Percentiles rank a stretch among this genome's conserved stretches.
Conservation (phyloP, 352 stramenopile genomes). For the Elongisporangium prolatum region DNA sequence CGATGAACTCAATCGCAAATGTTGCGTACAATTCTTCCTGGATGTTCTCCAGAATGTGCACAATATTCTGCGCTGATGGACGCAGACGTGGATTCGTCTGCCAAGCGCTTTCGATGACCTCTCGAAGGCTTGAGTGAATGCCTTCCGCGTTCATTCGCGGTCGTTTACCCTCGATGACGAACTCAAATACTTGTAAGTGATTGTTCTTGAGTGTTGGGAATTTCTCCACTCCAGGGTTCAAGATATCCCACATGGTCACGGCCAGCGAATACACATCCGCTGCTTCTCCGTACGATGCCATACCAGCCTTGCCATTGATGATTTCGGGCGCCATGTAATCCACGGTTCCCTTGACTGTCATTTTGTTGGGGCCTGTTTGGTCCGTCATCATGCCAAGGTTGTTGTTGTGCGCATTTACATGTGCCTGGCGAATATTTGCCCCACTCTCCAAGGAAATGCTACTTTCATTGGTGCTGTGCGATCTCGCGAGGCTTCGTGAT, state of each 20-base stretch:
- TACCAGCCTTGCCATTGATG: constrained; percentile 56
- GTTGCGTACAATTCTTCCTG: constrained; percentile 35
- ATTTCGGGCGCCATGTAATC: constrained; percentile 83
- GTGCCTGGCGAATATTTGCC: neutral
- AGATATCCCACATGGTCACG: constrained; percentile 76
- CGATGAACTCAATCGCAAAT: constrained; percentile 19
- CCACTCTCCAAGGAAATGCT: neutral
- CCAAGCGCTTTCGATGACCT: constrained; percentile 43
- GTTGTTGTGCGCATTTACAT: neutral
- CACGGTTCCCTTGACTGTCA: constrained; percentile 44
- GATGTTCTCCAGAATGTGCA: constrained; percentile 32
- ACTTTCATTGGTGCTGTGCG: neutral
- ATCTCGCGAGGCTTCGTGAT: constrained; percentile 23
- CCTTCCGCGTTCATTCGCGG: constrained; percentile 12
- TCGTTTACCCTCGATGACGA: constrained; percentile 34
- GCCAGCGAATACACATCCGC: constrained; percentile 72
- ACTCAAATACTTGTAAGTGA: constrained; percentile 42
- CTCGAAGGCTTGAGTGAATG: constrained; percentile 27
- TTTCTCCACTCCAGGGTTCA: constrained; percentile 44
- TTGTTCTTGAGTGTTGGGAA: constrained; percentile 47
- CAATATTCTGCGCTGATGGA: constrained; percentile 33
- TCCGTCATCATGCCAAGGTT: neutral
- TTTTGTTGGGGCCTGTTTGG: neutral
- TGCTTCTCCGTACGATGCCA: constrained; percentile 52
- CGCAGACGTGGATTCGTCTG: constrained; percentile 25